phyloP scores from a whole-genome alignment of 129 eudicot genomes.

The Ambrosia artemisiifolia region DNA sequence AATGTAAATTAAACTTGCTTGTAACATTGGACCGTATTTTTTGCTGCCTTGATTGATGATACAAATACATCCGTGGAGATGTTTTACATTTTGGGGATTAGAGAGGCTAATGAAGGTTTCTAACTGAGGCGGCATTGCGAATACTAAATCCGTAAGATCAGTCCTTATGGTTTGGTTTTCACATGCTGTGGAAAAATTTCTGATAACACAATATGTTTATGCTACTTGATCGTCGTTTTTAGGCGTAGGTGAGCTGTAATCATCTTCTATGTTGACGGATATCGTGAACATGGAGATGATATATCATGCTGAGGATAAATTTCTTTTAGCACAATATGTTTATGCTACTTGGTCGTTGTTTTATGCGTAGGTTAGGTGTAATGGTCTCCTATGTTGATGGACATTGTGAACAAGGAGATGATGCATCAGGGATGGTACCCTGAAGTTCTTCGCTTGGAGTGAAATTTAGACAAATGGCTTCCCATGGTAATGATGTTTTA shows the following conservation, averaged over 20 bases:
- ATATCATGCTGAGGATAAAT: not conserved
- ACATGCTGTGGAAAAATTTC: not conserved
- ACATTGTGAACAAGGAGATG: not conserved
- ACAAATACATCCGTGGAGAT: not conserved
- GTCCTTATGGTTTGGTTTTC: not conserved
- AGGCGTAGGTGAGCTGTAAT: no score
- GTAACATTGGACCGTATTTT: not conserved
- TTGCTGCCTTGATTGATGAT: not conserved
- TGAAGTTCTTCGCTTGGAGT: not conserved
- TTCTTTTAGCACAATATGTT: not conserved
- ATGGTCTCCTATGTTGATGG: constrained; percentile 9
- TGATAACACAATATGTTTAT: not conserved
- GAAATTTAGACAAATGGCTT: not conserved
- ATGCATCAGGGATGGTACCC: not conserved
- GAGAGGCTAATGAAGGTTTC: not conserved
- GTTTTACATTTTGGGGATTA: constrained; percentile 9
- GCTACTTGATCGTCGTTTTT: no score
- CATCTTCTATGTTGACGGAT: no score
- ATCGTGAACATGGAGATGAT: no score
- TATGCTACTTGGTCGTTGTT: constrained; percentile 1
- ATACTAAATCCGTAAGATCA: not conserved
- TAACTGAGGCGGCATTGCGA: no score
- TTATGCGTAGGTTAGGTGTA: not conserved
- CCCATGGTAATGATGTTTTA: not conserved
- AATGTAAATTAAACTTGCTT: constrained; percentile 1